Evolutionary conservation across 768 basidiomycete species (phyloP).

Genomic region (Tulasnella sp.): DNA sequence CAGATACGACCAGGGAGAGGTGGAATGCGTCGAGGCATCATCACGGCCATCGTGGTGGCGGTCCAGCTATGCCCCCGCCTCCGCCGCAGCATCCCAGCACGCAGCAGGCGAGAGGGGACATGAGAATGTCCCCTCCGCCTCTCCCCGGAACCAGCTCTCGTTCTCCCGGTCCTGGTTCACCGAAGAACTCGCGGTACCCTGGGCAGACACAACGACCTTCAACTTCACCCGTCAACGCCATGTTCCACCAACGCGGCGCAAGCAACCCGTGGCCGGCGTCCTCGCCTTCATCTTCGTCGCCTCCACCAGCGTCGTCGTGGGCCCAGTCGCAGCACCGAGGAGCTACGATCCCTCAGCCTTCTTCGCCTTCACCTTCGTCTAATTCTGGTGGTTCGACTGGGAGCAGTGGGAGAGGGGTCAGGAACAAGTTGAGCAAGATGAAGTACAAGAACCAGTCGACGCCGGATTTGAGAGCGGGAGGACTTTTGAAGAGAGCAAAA

Average conservation of each 20-base stretch:
- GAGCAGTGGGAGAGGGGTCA: neutral
- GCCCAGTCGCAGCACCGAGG: neutral
- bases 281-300: neutral
- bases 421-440: neutral
- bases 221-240: neutral
- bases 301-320: neutral
- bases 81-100: neutral
- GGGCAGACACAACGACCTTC: neutral
- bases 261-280: neutral
- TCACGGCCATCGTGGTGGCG: neutral
- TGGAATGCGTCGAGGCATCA: constrained; percentile 1
- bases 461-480: neutral
- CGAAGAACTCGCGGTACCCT: neutral
- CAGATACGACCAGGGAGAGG: neutral
- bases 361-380: neutral
- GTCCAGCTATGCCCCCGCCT: neutral
- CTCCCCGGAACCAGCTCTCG: neutral
- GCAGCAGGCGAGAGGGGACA: neutral
- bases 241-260: neutral
- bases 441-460: neutral
- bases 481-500: neutral
- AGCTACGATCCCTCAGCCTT: neutral
- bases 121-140: neutral
- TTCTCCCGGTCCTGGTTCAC: neutral
- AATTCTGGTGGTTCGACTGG: neutral